Evolutionary conservation across 495 filamentous ascomycete genomes (phyloP), one percentile per base, ranked within the genome.

Genomic region (Darksidea phi): DNA sequence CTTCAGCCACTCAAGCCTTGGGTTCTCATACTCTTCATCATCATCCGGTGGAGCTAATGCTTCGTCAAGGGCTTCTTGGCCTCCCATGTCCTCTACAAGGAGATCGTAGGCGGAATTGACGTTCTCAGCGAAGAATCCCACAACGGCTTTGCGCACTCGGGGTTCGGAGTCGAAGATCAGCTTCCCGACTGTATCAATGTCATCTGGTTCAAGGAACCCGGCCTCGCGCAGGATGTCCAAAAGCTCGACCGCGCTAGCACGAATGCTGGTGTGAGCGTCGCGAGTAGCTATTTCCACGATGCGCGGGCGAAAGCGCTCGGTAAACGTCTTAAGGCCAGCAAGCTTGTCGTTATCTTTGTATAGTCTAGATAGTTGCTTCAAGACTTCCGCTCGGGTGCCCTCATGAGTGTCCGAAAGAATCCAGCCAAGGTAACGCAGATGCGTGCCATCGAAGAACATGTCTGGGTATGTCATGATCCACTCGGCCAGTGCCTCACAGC

Each of bases 391-490:
- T 43, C 94, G 80, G 0, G 87, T 89, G 6, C 82, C 77, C 1
- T 84, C 75, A 38, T 82, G 77, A 0, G 82, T 75, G 71, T 98
- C 94, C 1, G 91, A 92, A 23, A 98, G 79, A 58, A 94, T 85
- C 93, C 94, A 98, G 38, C 94, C 94, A 11, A 97, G 78, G 67
- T 98, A 97, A 32, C 94, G 88, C 42, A 97, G 77, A 70, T 95
- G 95, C 60, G 84, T 78, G 2, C 88, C 87, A 57, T 95, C 86
- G 71, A 96, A 89, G 76, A 96, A 97, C 49, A 88, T 78, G 41
- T 91, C 88, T 6, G 91, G 88, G 37, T 94, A 84, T 15, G 80
- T 83, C 63, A 82, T 80, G 67, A 97, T 91, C 94, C 94, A 98
- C 28, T 83, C 79, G 37, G 91, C 90, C 21, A 98, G 79, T 7